A percentile compares a stretch with the other conserved stretches of the same genome.
These are phyloP conservation scores for Reticulascus tulasneorum DNA, from an alignment of 2,329 filamentous ascomycete species.

Conservation along the genomic window DNA sequence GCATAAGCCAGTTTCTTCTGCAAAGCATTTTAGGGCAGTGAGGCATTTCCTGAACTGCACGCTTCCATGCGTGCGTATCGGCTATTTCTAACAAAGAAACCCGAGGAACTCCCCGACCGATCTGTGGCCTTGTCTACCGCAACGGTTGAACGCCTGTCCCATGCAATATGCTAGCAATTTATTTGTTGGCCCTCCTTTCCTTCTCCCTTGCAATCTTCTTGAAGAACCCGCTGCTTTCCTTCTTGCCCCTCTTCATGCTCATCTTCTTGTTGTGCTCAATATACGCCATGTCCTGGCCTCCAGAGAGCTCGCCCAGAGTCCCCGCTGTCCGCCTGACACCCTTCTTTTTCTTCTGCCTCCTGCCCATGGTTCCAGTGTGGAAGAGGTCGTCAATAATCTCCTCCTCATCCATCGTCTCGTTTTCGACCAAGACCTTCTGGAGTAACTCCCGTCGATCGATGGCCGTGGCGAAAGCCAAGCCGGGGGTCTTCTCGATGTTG, in stretches of 20 bases:
- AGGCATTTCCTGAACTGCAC: no score
- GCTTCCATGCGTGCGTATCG: no score
- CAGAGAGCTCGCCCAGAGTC: conserved; percentile 78
- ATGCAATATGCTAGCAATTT: no score
- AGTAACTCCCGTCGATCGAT: conserved; percentile 81
- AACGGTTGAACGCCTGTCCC: no score
- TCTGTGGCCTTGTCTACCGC: no score
- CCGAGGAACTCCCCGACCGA: no score
- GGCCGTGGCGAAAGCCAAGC: conserved; percentile 74
- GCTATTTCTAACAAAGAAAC: no score
- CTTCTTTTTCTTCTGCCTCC: conserved; percentile 43
- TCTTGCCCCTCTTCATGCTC: conserved; percentile 61
- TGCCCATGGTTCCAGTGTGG: conserved; percentile 37
- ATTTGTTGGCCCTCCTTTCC: conserved; percentile 23
- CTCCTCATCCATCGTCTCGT: conserved; percentile 67
- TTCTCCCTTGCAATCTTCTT: conserved; percentile 62
- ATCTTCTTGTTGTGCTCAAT: conserved; percentile 74
- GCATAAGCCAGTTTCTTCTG: no score
- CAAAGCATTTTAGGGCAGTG: no score
- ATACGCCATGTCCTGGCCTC: conserved; percentile 97
- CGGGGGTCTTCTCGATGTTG: conserved; percentile 80
- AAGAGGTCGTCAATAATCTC: conserved; percentile 67
- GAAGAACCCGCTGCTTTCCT: conserved; percentile 61
- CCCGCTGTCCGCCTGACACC: conserved; percentile 76
- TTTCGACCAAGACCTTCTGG: conserved; percentile 83